phyloP scores from a whole-genome alignment of 2,329 filamentous ascomycete genomes.

The Nannizziopsis arthrosporioides region DNA sequence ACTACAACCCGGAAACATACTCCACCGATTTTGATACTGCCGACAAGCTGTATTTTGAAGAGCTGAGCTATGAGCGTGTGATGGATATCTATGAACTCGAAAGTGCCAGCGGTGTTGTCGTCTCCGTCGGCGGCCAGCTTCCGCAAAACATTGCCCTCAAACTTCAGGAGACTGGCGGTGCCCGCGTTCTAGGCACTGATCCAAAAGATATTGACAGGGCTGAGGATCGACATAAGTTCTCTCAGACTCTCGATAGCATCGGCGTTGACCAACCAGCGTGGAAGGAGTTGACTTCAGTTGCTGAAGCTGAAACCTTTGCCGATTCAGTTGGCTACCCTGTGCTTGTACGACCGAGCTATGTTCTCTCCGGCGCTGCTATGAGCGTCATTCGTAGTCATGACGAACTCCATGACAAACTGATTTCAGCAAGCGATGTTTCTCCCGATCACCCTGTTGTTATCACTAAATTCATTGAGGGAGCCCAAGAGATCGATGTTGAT shows the following conservation, averaged over 20 bases:
- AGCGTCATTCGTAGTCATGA: constrained; percentile 81
- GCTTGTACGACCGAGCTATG: constrained; percentile 86
- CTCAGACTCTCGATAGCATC: constrained; percentile 90
- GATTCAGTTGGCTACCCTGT: constrained; percentile 82
- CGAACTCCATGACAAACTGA: constrained; percentile 89
- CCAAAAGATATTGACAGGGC: constrained; percentile 94
- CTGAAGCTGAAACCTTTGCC: constrained; percentile 79
- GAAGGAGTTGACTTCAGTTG: constrained; percentile 88
- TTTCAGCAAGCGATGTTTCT: constrained; percentile 78
- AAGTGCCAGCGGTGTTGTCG: constrained; percentile 70
- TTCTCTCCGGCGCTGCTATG: constrained; percentile 96
- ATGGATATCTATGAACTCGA: constrained; percentile 99
- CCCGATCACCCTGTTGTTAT: constrained; percentile 97
- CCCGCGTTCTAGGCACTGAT: constrained; percentile 83
- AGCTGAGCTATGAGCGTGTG: constrained; percentile 90
- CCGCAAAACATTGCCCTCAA: constrained; percentile 95
- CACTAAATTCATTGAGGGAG: constrained; percentile 94
- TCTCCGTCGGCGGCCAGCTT: constrained; percentile 90
- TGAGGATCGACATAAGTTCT: constrained; percentile 97
- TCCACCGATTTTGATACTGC: constrained; percentile 78
- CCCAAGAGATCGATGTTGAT: constrained; percentile 92
- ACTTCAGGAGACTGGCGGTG: constrained; percentile 80
- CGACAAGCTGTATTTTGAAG: constrained; percentile 92
- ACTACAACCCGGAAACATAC: constrained; percentile 75
- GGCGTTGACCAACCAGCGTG: constrained; percentile 94